Base-by-base conservation (phyloP, 2,329 filamentous ascomycete species). In the Didymella sp. region DNA sequence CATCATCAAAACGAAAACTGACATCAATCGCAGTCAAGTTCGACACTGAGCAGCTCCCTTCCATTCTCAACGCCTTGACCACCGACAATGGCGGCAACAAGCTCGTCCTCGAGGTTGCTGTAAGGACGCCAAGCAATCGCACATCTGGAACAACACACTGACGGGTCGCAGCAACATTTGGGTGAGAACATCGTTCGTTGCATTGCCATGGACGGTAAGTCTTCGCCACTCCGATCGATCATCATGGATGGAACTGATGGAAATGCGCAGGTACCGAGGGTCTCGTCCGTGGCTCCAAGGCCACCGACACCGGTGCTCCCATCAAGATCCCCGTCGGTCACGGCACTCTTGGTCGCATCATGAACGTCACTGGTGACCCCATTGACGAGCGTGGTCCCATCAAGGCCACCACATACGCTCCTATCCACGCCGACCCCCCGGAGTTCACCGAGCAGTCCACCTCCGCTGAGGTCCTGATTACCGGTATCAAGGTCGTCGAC, bases 401-500 rank as follows among this genome's bases (percentile, higher is more conserved):
- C 86, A 97, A 97, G 89, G 84, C 88, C 77, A 86, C 88, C 81
- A 95, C 96, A 87, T 86, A 82, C 79, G 82, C 87, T 37, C 91
- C 95, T 68, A 99, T 99, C 75, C 95, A 99, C 88, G 87, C 92
- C 79, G 94, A 99, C 69, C 88, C 95, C 71, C 95, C 95, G 69
- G 82, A 83, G 78, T 99, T 98, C 87, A 85, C 86, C 71, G 95
- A 99, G 77, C 95, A 99, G 86, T 96, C 95, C 69, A 99, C 95
- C 73, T 85, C 87, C 74, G 95, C 95, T 73, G 95, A 99, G 85
- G 89, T 99, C 81, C 88, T 99, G 73, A 91, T 96, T 76, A 99
- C 95, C 72, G 95, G 95, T 89, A 99, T 99, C 88, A 99, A 99
- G 90, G 95, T 99, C 81, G 95, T 99, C 84, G 95, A 99, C 81